Percentiles rank a stretch among this genome's conserved stretches.
phyloP scores from a whole-genome alignment of 2,329 filamentous ascomycete genomes.

The Sporothrix phasma region DNA sequence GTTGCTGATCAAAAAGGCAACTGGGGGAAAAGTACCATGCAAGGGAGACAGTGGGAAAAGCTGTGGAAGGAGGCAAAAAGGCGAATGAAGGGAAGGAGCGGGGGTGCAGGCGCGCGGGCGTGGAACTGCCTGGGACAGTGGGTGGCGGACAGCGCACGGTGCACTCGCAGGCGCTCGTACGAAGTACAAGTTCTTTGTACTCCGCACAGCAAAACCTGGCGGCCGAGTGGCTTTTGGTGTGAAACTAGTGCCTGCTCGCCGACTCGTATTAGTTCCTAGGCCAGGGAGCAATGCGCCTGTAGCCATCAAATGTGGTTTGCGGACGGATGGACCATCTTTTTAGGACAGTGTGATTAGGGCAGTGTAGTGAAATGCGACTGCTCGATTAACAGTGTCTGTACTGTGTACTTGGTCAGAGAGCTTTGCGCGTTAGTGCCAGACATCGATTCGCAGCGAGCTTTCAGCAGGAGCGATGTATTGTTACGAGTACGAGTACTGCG shows the following conservation, averaged over 20 bases:
- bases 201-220: neutral
- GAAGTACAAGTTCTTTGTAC: too few relatives aligned
- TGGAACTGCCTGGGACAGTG: neutral
- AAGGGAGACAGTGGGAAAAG: conserved; percentile 16
- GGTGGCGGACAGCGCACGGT: neutral
- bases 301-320: neutral
- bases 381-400: neutral
- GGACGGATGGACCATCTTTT: neutral
- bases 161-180: neutral
- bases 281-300: neutral
- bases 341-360: neutral
- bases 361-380: too few relatives aligned
- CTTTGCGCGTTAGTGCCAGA: neutral
- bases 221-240: neutral
- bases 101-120: neutral
- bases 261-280: neutral
- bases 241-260: neutral
- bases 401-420: neutral
- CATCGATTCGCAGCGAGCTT: neutral
- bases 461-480: neutral
- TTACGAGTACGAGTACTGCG: too few relatives aligned
- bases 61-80: conserved; percentile 11
- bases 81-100: neutral
- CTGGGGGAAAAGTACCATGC: conserved; percentile 9
- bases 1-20: conserved; percentile 13